Conservation (phyloP, 2,329 filamentous ascomycete species). For the Acephala macrosclerotiorum region DNA sequence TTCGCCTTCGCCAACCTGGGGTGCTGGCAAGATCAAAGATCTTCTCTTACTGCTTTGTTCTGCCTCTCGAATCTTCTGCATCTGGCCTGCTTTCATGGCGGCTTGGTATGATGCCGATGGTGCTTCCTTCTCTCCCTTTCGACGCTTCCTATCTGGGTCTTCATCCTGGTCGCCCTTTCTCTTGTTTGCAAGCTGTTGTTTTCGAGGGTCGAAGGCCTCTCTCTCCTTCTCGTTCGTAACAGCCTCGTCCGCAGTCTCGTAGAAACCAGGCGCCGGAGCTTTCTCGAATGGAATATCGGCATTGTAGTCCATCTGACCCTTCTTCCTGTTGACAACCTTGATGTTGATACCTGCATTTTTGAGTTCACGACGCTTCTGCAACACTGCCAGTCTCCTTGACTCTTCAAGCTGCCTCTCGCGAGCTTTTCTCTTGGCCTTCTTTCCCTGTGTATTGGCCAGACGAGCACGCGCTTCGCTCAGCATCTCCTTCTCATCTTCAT, state of each 20-base stretch:
- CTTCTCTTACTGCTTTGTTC: conserved; percentile 96
- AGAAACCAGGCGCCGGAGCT: conserved; percentile 86
- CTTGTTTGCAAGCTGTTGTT: conserved; percentile 90
- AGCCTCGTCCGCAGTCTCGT: conserved; percentile 88
- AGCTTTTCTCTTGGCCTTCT: conserved; percentile 98
- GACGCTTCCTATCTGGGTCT: conserved; percentile 78
- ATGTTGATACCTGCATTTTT: conserved; percentile 99
- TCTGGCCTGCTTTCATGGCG: conserved; percentile 89
- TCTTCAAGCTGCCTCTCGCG: conserved; percentile 95
- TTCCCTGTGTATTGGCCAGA: conserved; percentile 96
- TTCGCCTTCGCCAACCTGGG: conserved; percentile 91
- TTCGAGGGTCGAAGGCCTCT: conserved; percentile 88
- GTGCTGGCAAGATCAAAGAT: conserved; percentile 81
- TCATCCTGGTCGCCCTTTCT: conserved; percentile 92
- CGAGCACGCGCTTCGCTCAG: conserved; percentile 95
- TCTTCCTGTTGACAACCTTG: conserved; percentile 89
- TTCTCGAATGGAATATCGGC: conserved; percentile 98
- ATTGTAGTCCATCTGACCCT: conserved; percentile 99
- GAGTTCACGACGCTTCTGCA: conserved; percentile 95
- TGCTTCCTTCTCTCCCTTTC: conserved; percentile 86
- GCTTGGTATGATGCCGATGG: conserved; percentile 83
- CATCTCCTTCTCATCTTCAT: conserved; percentile 99
- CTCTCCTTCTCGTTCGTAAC: conserved; percentile 82
- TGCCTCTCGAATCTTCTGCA: conserved; percentile 93
- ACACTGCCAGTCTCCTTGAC: conserved; percentile 83